Evolutionary conservation across 371 early-diverging fungal species (phyloP), one percentile per base, ranked within the genome.

Genomic region (Actinomortierella wolfii): DNA sequence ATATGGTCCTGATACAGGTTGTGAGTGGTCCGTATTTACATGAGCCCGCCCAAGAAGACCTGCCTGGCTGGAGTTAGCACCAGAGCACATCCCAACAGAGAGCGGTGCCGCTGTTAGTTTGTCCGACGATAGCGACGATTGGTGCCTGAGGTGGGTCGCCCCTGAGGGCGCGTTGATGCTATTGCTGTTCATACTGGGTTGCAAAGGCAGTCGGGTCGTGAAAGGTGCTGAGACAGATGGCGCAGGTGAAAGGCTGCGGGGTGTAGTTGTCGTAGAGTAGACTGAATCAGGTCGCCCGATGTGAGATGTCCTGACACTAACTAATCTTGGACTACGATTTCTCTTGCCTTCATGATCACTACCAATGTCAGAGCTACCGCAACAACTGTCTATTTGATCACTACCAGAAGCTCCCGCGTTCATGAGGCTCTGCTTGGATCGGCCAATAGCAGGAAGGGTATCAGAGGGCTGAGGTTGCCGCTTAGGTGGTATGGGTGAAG

Each of bases 121-220:
- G 26, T 49, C 41, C 2, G 59, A 51, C 20, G 50, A 46, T 20
- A 54, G 41, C 2, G 47, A 47, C 47, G 47, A 24, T 47, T 18
- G 24, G 24, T 20, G 47, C 2, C 11, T 15, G 11, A 47, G 15
- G 11, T 24, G 47, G 24, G 20, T 20, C 47, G 21, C 2, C 3
- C 17, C 47, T 53, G 29, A 23, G 50, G 18, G 18, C 52, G 24
- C 17, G 41, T 40, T 21, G 20, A 5, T 39, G 41, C 11, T 59
- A 20, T 47, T 23, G 6, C 29, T 47, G 13, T 51, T 29, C 7
- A 53, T 14, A 15, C 61, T 63, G 50, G 73, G 73, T 18, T 71
- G 73, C 0, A 53, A 58, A 9, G 73, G 73, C 1, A 71, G 59
- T 14, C 73, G 66, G 1, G 73, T 58, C 25, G 73, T 66, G 47